A percentile compares a stretch with the other conserved stretches of the same genome.
These are phyloP conservation scores for Capsicum pubescens DNA, from an alignment of 257 asterid species.

Conservation along the genomic window DNA sequence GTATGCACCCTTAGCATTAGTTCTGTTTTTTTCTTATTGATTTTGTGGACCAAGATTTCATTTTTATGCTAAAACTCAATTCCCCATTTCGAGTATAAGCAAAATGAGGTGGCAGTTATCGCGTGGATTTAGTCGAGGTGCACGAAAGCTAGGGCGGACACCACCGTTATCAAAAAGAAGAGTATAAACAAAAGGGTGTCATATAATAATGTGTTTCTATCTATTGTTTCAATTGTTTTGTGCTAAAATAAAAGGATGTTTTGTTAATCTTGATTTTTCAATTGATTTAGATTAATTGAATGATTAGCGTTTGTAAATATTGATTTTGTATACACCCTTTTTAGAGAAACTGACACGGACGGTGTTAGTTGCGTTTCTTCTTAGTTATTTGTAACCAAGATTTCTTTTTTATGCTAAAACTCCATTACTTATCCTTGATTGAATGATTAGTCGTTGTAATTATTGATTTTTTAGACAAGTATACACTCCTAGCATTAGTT, in stretches of 20 bases:
- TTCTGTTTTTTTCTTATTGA: background rate
- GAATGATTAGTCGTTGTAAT: too few relatives aligned
- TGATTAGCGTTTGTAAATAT: background rate
- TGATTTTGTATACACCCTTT: conserved; percentile 6
- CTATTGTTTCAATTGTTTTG: background rate
- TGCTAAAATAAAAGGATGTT: too few relatives aligned
- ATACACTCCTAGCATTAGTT: background rate
- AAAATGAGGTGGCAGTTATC: background rate
- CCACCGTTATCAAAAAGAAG: too few relatives aligned
- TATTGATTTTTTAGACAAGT: too few relatives aligned
- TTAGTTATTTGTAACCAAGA: background rate
- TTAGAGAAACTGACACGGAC: background rate
- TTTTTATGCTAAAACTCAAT: background rate
- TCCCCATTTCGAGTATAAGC: background rate
- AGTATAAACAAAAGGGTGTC: background rate
- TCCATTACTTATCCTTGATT: background rate
- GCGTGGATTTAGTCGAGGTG: too few relatives aligned
- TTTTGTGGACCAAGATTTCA: conserved; percentile 17
- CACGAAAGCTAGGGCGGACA: too few relatives aligned
- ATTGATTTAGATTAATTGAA: too few relatives aligned
- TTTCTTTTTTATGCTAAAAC: background rate
- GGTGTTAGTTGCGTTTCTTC: background rate
- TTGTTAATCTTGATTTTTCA: too few relatives aligned
- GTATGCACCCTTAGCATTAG: background rate
- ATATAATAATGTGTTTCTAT: background rate